A percentile compares a stretch with the other conserved stretches of the same genome.
phyloP scores from a whole-genome alignment of 768 basidiomycete species.

The Fomitopsis serialis region DNA sequence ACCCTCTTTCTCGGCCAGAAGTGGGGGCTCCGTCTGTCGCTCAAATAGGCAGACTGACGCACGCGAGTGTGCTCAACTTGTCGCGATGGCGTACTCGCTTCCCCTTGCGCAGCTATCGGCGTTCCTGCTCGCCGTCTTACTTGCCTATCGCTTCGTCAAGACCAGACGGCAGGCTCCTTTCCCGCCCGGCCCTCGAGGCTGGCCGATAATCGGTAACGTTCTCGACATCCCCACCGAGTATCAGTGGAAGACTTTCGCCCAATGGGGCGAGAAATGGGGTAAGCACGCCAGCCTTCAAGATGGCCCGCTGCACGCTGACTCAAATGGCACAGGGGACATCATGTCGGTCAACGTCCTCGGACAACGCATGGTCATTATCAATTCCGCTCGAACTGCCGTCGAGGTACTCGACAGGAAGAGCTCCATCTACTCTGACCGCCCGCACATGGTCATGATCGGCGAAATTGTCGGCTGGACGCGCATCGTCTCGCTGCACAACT shows the following conservation, averaged over 20 bases:
- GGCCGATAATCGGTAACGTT: constrained; percentile 22
- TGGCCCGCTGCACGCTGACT: not conserved
- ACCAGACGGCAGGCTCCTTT: constrained; percentile 13
- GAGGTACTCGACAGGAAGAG: constrained; percentile 28
- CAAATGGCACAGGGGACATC: constrained; percentile 20
- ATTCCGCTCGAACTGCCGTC: constrained; percentile 19
- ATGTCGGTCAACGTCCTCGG: constrained; percentile 23
- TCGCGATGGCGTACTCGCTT: not conserved
- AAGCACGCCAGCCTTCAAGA: not conserved
- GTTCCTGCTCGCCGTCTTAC: not conserved
- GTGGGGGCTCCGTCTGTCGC: not conserved
- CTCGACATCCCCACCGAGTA: constrained; percentile 20
- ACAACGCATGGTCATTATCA: constrained; percentile 24
- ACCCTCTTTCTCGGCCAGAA: too few relatives aligned
- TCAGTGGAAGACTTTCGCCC: constrained; percentile 20
- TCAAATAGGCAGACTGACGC: not conserved
- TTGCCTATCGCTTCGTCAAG: not conserved
- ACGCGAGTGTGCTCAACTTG: not conserved
- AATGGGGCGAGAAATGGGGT: constrained; percentile 24
- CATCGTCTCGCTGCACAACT: constrained; percentile 15
- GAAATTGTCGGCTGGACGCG: constrained; percentile 23
- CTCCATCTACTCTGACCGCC: constrained; percentile 25
- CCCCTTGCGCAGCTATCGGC: not conserved
- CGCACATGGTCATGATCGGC: constrained; percentile 20
- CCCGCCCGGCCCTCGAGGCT: constrained; percentile 23